Base-by-base conservation (phyloP, 768 basidiomycete species). In the Calocybe gangraenosa region DNA sequence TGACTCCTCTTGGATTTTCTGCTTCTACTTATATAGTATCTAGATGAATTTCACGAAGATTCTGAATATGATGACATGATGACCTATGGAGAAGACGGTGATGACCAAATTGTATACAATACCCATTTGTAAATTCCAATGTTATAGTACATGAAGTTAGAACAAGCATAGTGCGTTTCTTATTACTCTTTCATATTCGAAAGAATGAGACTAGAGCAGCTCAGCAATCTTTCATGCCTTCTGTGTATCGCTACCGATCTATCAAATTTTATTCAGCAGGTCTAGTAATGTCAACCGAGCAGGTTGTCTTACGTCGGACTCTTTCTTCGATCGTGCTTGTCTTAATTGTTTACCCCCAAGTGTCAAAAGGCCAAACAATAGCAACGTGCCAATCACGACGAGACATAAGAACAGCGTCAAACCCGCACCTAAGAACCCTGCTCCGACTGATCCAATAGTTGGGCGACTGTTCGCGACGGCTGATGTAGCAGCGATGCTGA, bases 391-490 rank as follows among this genome's bases (percentile, higher is more conserved):
- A 14, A 76, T 52, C 50, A 71, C 61, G 10, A 65, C 49, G 23
- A 72, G 51, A 33, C 61, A 61, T 9, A 77, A 66, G 3, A 63
- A 71, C 31, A 79, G 54, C 10, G 71, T 71, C 47, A 82, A 55
- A 10, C 78, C 77, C 3, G 83, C 82, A 21, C 82, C 83, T 11
- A 85, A 65, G 64, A 82, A 79, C 1, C 83, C 83, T n/a, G 83
- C 82, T 6, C 79, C 83, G 7, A 82, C 70, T 0, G 69, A 72
- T 48, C 69, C 70, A 51, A 83, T 71, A 10, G 50, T 53, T 32
- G 68, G 63, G 37, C 69, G 66, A 15, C 57, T 49, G 19, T 49
- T 39, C 28, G 51, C 53, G n/a, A 50, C 44, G 19, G 54, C 53
- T 13, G 56, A 55, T n/a, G 64, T 42, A 52, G 64, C 43, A 50